Evolutionary conservation across 2,329 filamentous ascomycete species (phyloP).

Genomic region (Delphinella strobiligena): DNA sequence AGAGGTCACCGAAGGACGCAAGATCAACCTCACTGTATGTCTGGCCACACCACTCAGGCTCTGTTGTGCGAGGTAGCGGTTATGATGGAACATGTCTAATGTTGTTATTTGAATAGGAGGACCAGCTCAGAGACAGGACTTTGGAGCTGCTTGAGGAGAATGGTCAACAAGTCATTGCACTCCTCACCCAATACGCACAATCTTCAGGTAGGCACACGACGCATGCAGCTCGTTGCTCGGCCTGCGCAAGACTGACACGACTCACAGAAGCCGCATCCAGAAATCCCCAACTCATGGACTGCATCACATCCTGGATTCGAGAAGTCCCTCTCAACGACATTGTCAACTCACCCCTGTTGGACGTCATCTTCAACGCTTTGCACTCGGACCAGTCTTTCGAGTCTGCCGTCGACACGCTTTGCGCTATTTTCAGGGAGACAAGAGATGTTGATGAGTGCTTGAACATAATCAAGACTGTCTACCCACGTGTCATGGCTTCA

Average conservation of each 20-base stretch:
- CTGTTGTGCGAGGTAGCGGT: slow-evolving; percentile 12
- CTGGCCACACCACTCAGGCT: slow-evolving; percentile 23
- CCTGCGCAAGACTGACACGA: slow-evolving; percentile 13
- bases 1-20: slow-evolving; percentile 97
- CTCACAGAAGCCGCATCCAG: slow-evolving; percentile 61
- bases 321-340: slow-evolving; percentile 79
- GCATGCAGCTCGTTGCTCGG: not conserved
- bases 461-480: slow-evolving; percentile 67
- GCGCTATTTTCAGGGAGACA: slow-evolving; percentile 83
- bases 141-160: slow-evolving; percentile 85
- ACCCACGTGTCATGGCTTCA: slow-evolving; percentile 67
- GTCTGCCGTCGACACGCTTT: slow-evolving; percentile 82
- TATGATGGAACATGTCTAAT: slow-evolving; percentile 24
- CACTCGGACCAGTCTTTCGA: slow-evolving; percentile 68
- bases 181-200: slow-evolving; percentile 82
- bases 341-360: slow-evolving; percentile 73
- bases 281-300: slow-evolving; percentile 86
- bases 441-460: slow-evolving; percentile 85
- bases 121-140: slow-evolving; percentile 78
- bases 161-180: slow-evolving; percentile 70
- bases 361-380: slow-evolving; percentile 67
- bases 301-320: slow-evolving; percentile 90
- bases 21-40: slow-evolving; percentile 98
- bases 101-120: slow-evolving; percentile 56
- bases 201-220: slow-evolving; percentile 59